Evolutionary conservation across 805 yeast genomes (phyloP).

Genomic region (Candida takata): DNA sequence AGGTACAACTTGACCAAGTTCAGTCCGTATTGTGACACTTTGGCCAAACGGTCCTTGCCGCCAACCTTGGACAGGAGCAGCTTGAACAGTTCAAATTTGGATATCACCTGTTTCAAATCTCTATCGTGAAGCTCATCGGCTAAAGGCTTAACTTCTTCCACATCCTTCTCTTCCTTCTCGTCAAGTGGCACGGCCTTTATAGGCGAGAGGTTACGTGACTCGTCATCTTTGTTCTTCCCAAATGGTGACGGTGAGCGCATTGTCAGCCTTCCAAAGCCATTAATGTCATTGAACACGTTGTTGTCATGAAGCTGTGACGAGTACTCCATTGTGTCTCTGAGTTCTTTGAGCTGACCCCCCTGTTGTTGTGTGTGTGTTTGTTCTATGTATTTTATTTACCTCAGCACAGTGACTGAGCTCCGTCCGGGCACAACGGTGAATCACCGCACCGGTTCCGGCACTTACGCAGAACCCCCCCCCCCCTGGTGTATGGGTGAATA

Average conservation of each 20-base stretch:
- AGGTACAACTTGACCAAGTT: constrained; percentile 46
- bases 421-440: too few species aligned
- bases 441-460: too few species aligned
- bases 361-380: too few species aligned
- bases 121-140: constrained; percentile 9
- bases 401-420: too few species aligned
- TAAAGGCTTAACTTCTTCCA: constrained; percentile 1
- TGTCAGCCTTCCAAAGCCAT: constrained; percentile 14
- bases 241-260: constrained; percentile 20
- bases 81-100: constrained; percentile 38
- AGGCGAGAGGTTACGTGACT: constrained; percentile 7
- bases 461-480: too few species aligned
- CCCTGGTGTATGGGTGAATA: too few species aligned
- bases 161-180: not conserved
- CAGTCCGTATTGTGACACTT: constrained; percentile 51
- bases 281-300: constrained; percentile 13
- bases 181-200: constrained; percentile 5
- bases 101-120: constrained; percentile 6
- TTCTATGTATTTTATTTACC: too few species aligned
- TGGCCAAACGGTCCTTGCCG: constrained; percentile 70
- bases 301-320: constrained; percentile 15
- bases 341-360: too few species aligned
- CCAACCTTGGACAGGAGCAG: constrained; percentile 45
- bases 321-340: constrained; percentile 15
- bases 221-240: constrained; percentile 2